Evolutionary conservation across 1,139 yeast species (phyloP).

Genomic region (Magnusiomyces suaveolens): DNA sequence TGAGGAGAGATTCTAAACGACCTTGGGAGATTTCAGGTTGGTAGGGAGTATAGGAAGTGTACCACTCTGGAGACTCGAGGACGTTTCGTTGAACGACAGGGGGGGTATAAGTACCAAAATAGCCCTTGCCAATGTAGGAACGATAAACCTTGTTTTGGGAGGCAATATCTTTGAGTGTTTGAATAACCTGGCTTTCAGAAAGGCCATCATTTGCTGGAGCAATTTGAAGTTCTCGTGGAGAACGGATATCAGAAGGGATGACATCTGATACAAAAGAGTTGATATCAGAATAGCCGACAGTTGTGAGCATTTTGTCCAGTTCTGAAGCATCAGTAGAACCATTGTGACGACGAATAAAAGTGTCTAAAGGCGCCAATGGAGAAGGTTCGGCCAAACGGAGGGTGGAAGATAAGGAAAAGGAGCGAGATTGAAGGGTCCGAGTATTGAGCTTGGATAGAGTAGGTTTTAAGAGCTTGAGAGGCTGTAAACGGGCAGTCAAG

Average conservation of each 20-base stretch:
- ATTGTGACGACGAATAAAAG: constrained; percentile 81
- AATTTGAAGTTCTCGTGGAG: constrained; percentile 54
- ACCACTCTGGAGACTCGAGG: constrained; percentile 94
- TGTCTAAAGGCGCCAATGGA: constrained; percentile 45
- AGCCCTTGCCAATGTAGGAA: constrained; percentile 87
- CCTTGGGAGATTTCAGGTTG: constrained; percentile 98
- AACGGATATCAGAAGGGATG: constrained; percentile 67
- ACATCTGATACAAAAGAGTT: constrained; percentile 63
- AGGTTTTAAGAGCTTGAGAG: neutral
- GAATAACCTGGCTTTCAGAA: constrained; percentile 72
- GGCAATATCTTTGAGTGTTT: constrained; percentile 60
- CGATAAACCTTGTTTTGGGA: constrained; percentile 59
- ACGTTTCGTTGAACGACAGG: constrained; percentile 89
- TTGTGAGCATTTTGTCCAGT: constrained; percentile 52
- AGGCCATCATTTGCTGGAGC: constrained; percentile 55
- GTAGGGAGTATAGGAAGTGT: constrained; percentile 95
- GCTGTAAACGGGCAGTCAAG: neutral
- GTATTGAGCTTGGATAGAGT: too few species aligned
- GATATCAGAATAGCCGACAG: constrained; percentile 58
- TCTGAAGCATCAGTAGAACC: constrained; percentile 64
- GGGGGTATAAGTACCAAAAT: constrained; percentile 82
- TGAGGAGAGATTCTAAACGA: constrained; percentile 76
- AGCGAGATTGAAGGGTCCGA: neutral
- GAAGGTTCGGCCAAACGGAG: neutral
- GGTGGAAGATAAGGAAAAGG: neutral